Conservation (phyloP, 257 asterid genomes). For the Datura wrightii region DNA sequence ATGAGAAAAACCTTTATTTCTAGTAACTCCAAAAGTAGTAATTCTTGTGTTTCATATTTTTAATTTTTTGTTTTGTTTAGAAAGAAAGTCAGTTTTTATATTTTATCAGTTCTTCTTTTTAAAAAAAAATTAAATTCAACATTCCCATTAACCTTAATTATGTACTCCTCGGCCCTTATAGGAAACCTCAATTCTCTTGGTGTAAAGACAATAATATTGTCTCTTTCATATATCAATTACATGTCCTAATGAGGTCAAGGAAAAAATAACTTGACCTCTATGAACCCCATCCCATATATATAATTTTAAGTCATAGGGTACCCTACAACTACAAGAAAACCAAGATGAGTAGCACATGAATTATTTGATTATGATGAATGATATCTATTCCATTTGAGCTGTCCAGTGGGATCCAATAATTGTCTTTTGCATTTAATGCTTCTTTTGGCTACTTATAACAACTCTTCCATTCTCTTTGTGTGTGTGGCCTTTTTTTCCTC, state of each 20-base stretch:
- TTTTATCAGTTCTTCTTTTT: too few relatives aligned
- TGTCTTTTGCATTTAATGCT: slow-evolving; percentile 40
- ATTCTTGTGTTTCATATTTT: background rate
- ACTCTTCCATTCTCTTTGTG: slow-evolving; percentile 11
- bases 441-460: slow-evolving; percentile 33
- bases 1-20: too few relatives aligned
- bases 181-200: background rate
- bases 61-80: too few relatives aligned
- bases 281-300: background rate
- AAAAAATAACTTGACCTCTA: slow-evolving; percentile 14
- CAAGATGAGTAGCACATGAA: slow-evolving; percentile 35
- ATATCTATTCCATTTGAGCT: slow-evolving; percentile 32
- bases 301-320: slow-evolving; percentile 6
- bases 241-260: background rate
- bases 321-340: slow-evolving; percentile 31
- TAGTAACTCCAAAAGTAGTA: background rate
- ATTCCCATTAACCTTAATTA: background rate
- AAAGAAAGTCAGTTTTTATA: too few relatives aligned
- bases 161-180: too few relatives aligned
- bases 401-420: slow-evolving; percentile 38
- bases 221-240: slow-evolving; percentile 10
- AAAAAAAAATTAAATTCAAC: background rate
- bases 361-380: slow-evolving; percentile 34
- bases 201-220: background rate
- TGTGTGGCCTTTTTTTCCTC: slow-evolving; percentile 33